Evolutionary conservation across 768 basidiomycete genomes (phyloP).

Genomic region (Aureoboletus auriporus): DNA sequence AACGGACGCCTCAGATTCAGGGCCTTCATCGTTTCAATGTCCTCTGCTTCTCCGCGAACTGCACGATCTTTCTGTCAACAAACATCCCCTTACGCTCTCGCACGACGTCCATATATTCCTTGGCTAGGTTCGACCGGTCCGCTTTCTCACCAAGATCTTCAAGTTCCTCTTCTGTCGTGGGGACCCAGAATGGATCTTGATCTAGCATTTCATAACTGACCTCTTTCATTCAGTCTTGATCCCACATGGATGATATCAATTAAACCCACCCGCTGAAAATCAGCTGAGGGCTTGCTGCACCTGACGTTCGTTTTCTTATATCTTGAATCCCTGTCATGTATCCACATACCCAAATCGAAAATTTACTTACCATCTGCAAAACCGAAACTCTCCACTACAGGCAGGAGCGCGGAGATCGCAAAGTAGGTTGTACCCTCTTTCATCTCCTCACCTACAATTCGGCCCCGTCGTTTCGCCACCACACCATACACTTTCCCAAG

Average conservation of each 20-base stretch:
- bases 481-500: constrained; percentile 97
- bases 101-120: constrained; percentile 87
- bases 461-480: constrained; percentile 84
- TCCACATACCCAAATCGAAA: not conserved
- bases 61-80: constrained; percentile 91
- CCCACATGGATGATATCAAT: not conserved
- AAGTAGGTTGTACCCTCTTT: constrained; percentile 97
- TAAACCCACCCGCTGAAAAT: constrained; percentile 85
- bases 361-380: constrained; percentile 81
- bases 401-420: constrained; percentile 83
- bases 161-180: constrained; percentile 92
- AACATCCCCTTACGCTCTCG: constrained; percentile 93
- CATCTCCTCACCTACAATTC: constrained; percentile 97
- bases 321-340: constrained; percentile 45
- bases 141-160: constrained; percentile 97
- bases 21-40: constrained; percentile 60
- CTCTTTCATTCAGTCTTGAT: constrained; percentile 13
- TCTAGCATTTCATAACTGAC: constrained; percentile 87
- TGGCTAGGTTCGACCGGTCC: constrained; percentile 90
- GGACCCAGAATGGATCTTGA: constrained; percentile 96
- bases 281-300: constrained; percentile 94
- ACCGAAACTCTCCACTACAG: constrained; percentile 96
- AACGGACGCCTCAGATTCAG: not conserved
- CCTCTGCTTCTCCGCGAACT: constrained; percentile 95
- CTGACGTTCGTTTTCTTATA: constrained; percentile 93